Conservation (phyloP, 2,329 filamentous ascomycete species). For the Fusarium nodosum region DNA sequence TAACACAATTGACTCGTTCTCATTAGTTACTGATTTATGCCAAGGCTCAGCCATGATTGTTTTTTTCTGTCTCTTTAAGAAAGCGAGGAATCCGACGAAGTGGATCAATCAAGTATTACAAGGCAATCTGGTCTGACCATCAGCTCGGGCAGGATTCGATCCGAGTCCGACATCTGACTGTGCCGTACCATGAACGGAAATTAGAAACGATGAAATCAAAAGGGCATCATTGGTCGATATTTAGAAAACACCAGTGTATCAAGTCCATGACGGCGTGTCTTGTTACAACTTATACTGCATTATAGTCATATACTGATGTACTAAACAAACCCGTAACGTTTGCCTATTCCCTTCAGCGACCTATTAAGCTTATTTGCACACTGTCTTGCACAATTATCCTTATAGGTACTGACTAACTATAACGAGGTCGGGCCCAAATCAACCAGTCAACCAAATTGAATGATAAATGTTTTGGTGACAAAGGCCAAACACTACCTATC, state of each 20-base stretch:
- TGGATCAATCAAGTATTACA: not conserved
- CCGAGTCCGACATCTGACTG: conserved; percentile 40
- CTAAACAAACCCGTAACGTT: not conserved
- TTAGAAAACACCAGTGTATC: conserved; percentile 5
- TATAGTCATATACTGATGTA: not conserved
- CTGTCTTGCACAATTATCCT: not conserved
- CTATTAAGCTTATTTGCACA: not conserved
- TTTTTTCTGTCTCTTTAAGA: not conserved
- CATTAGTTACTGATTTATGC: not conserved
- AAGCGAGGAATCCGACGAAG: conserved; percentile 4
- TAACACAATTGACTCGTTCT: not conserved
- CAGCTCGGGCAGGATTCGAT: conserved; percentile 31
- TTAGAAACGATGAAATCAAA: conserved; percentile 24
- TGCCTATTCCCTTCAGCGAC: conserved; percentile 1
- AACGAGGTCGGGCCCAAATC: not conserved
- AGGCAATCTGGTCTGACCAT: conserved; percentile 12
- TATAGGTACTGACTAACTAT: not conserved
- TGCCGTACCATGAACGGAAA: conserved; percentile 12
- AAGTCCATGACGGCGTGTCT: conserved; percentile 22
- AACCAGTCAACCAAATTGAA: not conserved
- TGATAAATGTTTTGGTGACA: conserved; percentile 1
- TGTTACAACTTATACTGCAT: not conserved
- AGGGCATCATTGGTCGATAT: conserved; percentile 28
- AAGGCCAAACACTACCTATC: not conserved
- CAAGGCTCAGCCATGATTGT: not conserved